phyloP scores from a whole-genome alignment of 2,329 filamentous ascomycete genomes.

The Annulohypoxylon truncatum region DNA sequence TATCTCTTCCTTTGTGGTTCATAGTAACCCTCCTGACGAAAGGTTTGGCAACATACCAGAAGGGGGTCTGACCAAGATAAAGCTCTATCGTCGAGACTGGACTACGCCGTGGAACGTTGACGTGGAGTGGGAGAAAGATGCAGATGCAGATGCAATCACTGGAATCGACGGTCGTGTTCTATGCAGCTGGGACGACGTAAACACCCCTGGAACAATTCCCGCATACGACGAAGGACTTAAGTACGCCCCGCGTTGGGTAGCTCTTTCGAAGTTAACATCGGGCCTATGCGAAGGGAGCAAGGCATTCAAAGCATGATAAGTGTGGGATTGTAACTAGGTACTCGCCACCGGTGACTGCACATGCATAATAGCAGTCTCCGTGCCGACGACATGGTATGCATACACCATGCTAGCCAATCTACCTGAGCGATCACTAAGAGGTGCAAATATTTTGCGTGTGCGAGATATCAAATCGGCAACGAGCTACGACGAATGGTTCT shows the following conservation, averaged over 20 bases:
- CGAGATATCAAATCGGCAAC: conserved; percentile 7
- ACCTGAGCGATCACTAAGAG: conserved; percentile 3
- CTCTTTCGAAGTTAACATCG: conserved; percentile 78
- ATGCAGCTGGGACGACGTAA: conserved; percentile 91
- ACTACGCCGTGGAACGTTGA: conserved; percentile 80
- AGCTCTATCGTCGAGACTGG: conserved; percentile 87
- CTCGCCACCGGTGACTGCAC: neutral
- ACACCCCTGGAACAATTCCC: conserved; percentile 76
- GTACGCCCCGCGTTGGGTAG: conserved; percentile 84
- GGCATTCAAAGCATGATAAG: conserved; percentile 66
- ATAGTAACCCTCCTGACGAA: conserved; percentile 67
- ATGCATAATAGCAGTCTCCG: conserved; percentile 3
- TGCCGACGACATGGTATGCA: neutral
- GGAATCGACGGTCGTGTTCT: conserved; percentile 72
- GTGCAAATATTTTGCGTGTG: conserved; percentile 11
- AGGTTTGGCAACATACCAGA: conserved; percentile 74
- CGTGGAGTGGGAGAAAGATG: conserved; percentile 69
- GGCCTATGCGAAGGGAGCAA: conserved; percentile 86
- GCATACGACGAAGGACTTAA: conserved; percentile 83
- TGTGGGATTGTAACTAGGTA: neutral
- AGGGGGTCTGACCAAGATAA: conserved; percentile 73
- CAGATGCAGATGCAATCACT: conserved; percentile 48
- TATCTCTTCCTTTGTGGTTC: conserved; percentile 71
- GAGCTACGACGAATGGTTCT: conserved; percentile 12
- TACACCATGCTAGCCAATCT: conserved; percentile 4